Conservation (phyloP, 441 rosid species). For the Populus tomentosa region DNA sequence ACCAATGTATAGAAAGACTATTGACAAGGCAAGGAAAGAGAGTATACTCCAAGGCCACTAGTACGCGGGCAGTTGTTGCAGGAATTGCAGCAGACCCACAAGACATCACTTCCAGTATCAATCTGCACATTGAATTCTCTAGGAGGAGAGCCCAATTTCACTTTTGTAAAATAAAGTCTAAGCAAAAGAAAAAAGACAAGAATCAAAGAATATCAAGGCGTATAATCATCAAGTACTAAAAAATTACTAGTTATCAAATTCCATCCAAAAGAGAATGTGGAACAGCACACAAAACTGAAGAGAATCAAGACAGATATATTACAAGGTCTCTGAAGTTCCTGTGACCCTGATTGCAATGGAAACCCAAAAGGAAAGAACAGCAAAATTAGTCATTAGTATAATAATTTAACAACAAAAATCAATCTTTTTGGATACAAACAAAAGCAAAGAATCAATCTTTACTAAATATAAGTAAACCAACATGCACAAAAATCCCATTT, state of each 20-base stretch:
- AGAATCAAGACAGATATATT: slow-evolving; percentile 21
- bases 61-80: slow-evolving; percentile 84
- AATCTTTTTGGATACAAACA: background rate
- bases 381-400: slow-evolving; percentile 17
- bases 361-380: slow-evolving; percentile 18
- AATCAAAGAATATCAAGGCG: slow-evolving; percentile 17
- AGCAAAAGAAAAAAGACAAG: slow-evolving; percentile 15
- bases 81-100: slow-evolving; percentile 86
- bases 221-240: slow-evolving; percentile 1
- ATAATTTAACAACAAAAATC: slow-evolving; percentile 9
- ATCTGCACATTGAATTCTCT: slow-evolving; percentile 85
- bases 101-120: slow-evolving; percentile 95
- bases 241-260: slow-evolving; percentile 4
- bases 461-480: background rate
- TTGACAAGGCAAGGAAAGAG: slow-evolving; percentile 16
- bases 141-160: slow-evolving; percentile 87
- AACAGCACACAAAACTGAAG: slow-evolving; percentile 10
- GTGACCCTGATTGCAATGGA: slow-evolving; percentile 18
- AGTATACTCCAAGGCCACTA: slow-evolving; percentile 78
- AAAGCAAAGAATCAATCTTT: slow-evolving; percentile 1
- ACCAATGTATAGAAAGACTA: background rate
- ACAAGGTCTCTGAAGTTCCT: slow-evolving; percentile 25
- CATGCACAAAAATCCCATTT: background rate
- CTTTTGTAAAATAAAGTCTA: slow-evolving; percentile 83
- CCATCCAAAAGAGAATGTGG: background rate